phyloP scores from a whole-genome alignment of 371 early-diverging fungal species.

The Mucor mucedo region DNA sequence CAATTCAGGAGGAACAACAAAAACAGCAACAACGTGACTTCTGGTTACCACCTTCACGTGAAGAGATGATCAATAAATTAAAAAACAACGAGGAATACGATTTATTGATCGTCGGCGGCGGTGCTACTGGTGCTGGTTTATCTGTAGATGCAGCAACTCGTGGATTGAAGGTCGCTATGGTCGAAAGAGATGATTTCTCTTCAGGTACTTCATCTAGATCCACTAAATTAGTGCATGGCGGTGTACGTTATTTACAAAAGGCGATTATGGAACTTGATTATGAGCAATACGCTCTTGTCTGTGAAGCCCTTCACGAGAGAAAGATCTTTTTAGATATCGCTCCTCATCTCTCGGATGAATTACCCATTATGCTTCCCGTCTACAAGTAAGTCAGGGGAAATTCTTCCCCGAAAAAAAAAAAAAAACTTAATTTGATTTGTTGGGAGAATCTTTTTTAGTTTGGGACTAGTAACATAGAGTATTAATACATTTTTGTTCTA shows the following conservation, averaged over 20 bases:
- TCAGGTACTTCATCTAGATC: slow-evolving; percentile 95
- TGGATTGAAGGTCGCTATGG: slow-evolving; percentile 95
- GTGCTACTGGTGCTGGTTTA: slow-evolving; percentile 97
- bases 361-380: slow-evolving; percentile 96
- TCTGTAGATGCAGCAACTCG: slow-evolving; percentile 97
- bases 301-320: slow-evolving; percentile 97
- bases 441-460: slow-evolving; percentile 4
- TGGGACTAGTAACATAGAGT: slow-evolving; percentile 3
- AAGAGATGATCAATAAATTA: slow-evolving; percentile 73
- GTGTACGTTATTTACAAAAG: slow-evolving; percentile 99
- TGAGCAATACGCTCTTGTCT: slow-evolving; percentile 97
- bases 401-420: slow-evolving; percentile 1
- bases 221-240: slow-evolving; percentile 99
- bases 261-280: slow-evolving; percentile 95
- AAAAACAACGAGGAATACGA: slow-evolving; percentile 73
- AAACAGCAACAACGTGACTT: slow-evolving; percentile 51
- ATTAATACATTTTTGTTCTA: slow-evolving; percentile 21
- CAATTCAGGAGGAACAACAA: slow-evolving; percentile 32
- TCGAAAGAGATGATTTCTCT: slow-evolving; percentile 98
- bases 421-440: not conserved
- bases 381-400: slow-evolving; percentile 69
- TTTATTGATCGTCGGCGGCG: slow-evolving; percentile 97
- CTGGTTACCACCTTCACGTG: slow-evolving; percentile 76
- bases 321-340: slow-evolving; percentile 94
- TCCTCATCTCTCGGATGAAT: slow-evolving; percentile 93